Evolutionary conservation across 208 protist genomes (phyloP).

Genomic region (Acanthamoeba culbertsoni): DNA sequence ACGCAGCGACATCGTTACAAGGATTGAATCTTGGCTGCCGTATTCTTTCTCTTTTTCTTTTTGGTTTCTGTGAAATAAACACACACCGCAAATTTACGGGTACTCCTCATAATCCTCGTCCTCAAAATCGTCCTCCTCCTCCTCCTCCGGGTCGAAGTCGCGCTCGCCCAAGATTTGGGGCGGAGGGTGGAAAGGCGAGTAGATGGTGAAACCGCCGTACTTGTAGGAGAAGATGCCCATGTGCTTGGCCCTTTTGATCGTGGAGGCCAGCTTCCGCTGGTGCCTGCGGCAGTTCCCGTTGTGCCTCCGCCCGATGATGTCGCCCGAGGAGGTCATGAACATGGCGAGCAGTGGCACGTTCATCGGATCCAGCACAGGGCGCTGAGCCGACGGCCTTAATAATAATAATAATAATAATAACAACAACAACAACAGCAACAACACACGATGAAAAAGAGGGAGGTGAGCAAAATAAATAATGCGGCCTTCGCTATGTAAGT

Average conservation of each 20-base stretch:
- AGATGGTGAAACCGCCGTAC: slow-evolving; percentile 61
- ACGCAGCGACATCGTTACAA: no score
- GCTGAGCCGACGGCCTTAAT: not conserved
- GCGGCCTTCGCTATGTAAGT: not conserved
- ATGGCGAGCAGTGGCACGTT: slow-evolving; percentile 65
- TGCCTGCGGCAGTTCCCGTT: slow-evolving; percentile 68
- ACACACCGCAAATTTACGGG: no score
- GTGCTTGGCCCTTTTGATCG: slow-evolving; percentile 59
- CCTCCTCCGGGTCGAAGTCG: not conserved
- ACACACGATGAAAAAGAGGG: not conserved
- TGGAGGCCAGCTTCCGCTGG: slow-evolving; percentile 67
- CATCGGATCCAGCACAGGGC: slow-evolving; percentile 20
- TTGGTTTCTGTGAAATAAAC: no score
- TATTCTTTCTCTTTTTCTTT: no score
- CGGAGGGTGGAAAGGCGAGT: slow-evolving; percentile 60
- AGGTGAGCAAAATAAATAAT: not conserved
- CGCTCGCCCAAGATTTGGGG: not conserved
- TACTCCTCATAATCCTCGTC: not conserved
- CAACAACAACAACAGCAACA: no score
- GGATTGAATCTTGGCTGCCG: no score
- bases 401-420: no score
- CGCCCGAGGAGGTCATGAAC: slow-evolving; percentile 59
- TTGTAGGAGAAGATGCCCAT: slow-evolving; percentile 69
- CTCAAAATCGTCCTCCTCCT: not conserved
- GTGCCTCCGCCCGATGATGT: slow-evolving; percentile 62